Base-by-base conservation (phyloP, 306 rosid genomes). In the Acacia crassicarpa region DNA sequence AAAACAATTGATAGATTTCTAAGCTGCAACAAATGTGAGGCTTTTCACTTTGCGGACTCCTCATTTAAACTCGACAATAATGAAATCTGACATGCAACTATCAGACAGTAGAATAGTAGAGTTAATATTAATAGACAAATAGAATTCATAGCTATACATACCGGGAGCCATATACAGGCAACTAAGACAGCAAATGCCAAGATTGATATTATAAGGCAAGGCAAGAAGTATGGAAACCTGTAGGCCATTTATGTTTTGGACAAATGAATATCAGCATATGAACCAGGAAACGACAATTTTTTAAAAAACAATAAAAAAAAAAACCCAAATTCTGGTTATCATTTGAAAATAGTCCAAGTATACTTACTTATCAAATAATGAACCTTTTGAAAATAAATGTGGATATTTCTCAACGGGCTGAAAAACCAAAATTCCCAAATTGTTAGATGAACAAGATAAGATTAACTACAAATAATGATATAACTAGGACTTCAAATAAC, bases 351-450 rank as follows among this genome's bases (percentile, higher is more conserved):
- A 33, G 54, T 75, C 16, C 49, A 72, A 80, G 25, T 59, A 5
- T 35, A 77, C 86, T 86, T 86, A 95, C 98, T 92, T 88, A 48
- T 96, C 98, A 80, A 89, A 91, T 33, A 94, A 63, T 22, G 97
- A 92, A 41, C 62, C 83, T 69, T 85, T 80, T 61, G 92, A 72
- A 87, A 95, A 91, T 72, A 91, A 71, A 19, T 70, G 53, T 11
- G 65, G 65, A 8, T 58, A 58, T 58, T 58, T 58, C 65, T 58
- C 27, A 4, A 22, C 65, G 3, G 65, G 98, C 98, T 95, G 88
- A 62, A 85, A 38, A 27, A 72, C 45, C 45, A 72, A 33, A 25
- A 38, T 56, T 72, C 13, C 49, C n/a, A 44, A 80, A 75, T 54
- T 67, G 56, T 78, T 9, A 66, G 78, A 80, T 8, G 70, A 33